A percentile compares a stretch with the other conserved stretches of the same genome.
These are phyloP conservation scores for Cercis canadensis DNA, from an alignment of 306 rosid genomes.

Conservation along the genomic window DNA sequence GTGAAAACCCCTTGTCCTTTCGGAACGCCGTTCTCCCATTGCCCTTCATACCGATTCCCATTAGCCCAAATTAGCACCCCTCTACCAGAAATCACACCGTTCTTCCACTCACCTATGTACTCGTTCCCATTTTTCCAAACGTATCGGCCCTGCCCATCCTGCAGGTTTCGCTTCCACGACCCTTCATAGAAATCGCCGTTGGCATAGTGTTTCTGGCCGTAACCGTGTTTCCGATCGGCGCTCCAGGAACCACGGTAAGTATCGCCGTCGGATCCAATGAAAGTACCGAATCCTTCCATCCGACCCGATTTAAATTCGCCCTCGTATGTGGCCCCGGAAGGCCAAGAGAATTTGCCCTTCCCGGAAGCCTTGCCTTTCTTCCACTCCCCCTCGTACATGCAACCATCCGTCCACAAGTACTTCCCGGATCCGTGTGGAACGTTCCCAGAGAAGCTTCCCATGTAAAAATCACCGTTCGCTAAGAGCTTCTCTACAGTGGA, in stretches of 20 bases:
- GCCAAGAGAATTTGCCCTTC: slow-evolving; percentile 93
- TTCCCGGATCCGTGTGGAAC: slow-evolving; percentile 88
- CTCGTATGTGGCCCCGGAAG: slow-evolving; percentile 89
- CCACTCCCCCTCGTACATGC: slow-evolving; percentile 97
- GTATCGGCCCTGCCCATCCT: slow-evolving; percentile 86
- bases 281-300: slow-evolving; percentile 87
- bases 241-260: slow-evolving; percentile 80
- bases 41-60: slow-evolving; percentile 86
- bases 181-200: slow-evolving; percentile 92
- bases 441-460: slow-evolving; percentile 73
- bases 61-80: slow-evolving; percentile 80
- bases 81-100: slow-evolving; percentile 75
- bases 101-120: slow-evolving; percentile 85
- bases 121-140: slow-evolving; percentile 92
- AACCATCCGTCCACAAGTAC: slow-evolving; percentile 89
- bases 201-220: slow-evolving; percentile 72
- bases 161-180: slow-evolving; percentile 73
- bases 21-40: slow-evolving; percentile 88
- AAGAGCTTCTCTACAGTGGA: slow-evolving; percentile 49
- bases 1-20: slow-evolving; percentile 82
- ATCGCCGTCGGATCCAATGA: slow-evolving; percentile 85
- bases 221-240: slow-evolving; percentile 77
- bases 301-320: slow-evolving; percentile 94
- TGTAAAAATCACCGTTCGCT: slow-evolving; percentile 87
- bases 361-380: slow-evolving; percentile 88